These are phyloP conservation scores for Pichia sp. DNA, from an alignment of 1,139 yeast genomes.

Conservation along the genomic window DNA sequence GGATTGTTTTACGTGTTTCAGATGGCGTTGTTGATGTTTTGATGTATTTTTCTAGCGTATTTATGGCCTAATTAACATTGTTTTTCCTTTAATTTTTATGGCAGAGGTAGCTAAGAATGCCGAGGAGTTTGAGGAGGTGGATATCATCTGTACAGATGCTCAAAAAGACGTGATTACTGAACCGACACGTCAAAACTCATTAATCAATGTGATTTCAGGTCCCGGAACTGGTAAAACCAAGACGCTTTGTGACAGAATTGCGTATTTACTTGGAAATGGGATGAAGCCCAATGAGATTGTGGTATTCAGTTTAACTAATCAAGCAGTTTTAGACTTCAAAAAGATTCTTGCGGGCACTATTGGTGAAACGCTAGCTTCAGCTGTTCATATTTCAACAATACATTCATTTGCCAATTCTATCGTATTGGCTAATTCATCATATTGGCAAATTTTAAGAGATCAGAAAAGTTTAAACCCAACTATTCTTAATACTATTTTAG, in stretches of 20 bases:
- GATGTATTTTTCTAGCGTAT: too few species aligned
- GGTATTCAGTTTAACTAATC: slow-evolving; percentile 64
- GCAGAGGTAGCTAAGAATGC: background rate
- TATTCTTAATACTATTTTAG: slow-evolving; percentile 3
- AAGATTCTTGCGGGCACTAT: slow-evolving; percentile 33
- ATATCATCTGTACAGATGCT: slow-evolving; percentile 24
- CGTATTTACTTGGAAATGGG: slow-evolving; percentile 38
- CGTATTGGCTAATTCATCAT: slow-evolving; percentile 37
- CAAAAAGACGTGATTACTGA: slow-evolving; percentile 27
- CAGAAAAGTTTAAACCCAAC: slow-evolving; percentile 3
- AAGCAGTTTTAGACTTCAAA: slow-evolving; percentile 54
- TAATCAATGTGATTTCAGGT: slow-evolving; percentile 55
- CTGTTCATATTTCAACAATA: slow-evolving; percentile 49
- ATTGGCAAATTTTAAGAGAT: slow-evolving; percentile 36
- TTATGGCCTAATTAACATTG: too few species aligned
- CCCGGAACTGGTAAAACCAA: slow-evolving; percentile 77
- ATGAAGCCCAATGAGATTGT: slow-evolving; percentile 49
- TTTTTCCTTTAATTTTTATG: too few species aligned
- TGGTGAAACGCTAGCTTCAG: slow-evolving; percentile 32
- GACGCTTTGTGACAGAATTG: slow-evolving; percentile 52
- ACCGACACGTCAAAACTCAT: slow-evolving; percentile 27
- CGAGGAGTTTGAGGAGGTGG: slow-evolving; percentile 8
- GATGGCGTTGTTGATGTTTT: too few species aligned
- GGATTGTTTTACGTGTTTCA: too few species aligned
- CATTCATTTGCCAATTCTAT: slow-evolving; percentile 51